These are phyloP conservation scores for Coniophora puteana DNA, from an alignment of 1,284 basidiomycete species.

Conservation along the genomic window DNA sequence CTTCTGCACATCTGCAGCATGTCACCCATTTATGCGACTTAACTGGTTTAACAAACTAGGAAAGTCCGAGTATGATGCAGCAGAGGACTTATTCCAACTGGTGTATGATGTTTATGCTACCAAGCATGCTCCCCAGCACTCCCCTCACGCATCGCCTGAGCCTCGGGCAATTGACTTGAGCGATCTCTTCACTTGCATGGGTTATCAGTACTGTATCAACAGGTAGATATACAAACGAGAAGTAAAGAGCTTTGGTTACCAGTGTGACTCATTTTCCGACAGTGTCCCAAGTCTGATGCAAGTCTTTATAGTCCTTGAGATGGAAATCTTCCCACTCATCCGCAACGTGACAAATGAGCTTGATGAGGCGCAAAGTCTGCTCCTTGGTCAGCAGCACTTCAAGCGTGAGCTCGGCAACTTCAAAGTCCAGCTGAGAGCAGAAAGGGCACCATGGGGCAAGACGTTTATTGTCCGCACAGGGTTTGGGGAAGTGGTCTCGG, in stretches of 20 bases:
- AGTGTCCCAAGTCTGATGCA: constrained; percentile 7
- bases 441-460: constrained; percentile 6
- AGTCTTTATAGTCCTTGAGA: constrained; percentile 3
- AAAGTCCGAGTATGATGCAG: too few relatives aligned
- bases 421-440: constrained; percentile 2
- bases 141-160: too few relatives aligned
- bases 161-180: too few relatives aligned
- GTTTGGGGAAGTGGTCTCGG: neutral
- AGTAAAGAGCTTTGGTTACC: constrained; percentile 5
- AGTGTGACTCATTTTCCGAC: constrained; percentile 3
- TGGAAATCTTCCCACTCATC: constrained; percentile 5
- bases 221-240: neutral
- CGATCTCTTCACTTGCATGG: too few relatives aligned
- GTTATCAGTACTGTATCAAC: too few relatives aligned
- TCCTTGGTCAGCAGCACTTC: constrained; percentile 6
- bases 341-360: neutral
- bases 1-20: too few relatives aligned
- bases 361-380: constrained; percentile 7
- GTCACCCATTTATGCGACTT: too few relatives aligned
- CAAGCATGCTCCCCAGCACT: too few relatives aligned
- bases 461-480: neutral
- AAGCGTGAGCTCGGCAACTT: constrained; percentile 5
- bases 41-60: too few relatives aligned
- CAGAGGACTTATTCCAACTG: too few relatives aligned
- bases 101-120: too few relatives aligned